Evolutionary conservation across 2,329 filamentous ascomycete genomes (phyloP).

Genomic region (Gliomastix tumulicola): DNA sequence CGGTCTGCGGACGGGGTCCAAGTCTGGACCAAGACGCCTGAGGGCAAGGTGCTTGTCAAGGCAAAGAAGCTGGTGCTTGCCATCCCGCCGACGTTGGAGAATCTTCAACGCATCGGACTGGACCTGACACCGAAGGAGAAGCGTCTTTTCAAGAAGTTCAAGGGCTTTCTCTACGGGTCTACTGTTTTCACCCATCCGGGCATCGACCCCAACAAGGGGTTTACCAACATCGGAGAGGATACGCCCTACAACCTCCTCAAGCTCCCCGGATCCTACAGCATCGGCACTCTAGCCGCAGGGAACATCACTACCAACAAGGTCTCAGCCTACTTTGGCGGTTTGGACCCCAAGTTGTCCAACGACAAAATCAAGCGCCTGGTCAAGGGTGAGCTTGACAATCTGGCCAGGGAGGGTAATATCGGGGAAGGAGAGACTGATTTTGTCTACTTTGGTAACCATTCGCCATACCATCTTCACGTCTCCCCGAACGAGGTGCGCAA

Average conservation of each 20-base stretch:
- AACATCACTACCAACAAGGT: background rate
- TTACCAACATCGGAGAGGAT: background rate
- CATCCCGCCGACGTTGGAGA: background rate
- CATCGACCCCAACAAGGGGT: background rate
- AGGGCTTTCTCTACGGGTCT: background rate
- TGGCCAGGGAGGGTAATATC: background rate
- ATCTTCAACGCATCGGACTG: background rate
- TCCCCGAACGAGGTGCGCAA: slow-evolving; percentile 20
- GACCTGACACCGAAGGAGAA: background rate
- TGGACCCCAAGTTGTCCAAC: background rate
- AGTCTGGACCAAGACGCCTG: background rate
- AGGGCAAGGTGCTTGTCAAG: background rate
- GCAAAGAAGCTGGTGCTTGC: background rate
- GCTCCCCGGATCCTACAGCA: background rate
- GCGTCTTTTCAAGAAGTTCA: background rate
- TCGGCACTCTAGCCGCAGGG: background rate
- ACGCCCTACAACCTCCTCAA: background rate
- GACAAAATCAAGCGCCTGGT: background rate
- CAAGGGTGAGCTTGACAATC: background rate
- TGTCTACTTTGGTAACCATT: slow-evolving; percentile 20
- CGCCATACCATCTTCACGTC: slow-evolving; percentile 10
- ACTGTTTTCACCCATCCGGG: background rate
- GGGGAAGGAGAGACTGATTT: background rate
- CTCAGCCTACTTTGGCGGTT: background rate
- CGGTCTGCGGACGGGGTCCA: background rate